phyloP scores from a whole-genome alignment of 371 early-diverging fungal species.

The Lichtheimia corymbifera region DNA sequence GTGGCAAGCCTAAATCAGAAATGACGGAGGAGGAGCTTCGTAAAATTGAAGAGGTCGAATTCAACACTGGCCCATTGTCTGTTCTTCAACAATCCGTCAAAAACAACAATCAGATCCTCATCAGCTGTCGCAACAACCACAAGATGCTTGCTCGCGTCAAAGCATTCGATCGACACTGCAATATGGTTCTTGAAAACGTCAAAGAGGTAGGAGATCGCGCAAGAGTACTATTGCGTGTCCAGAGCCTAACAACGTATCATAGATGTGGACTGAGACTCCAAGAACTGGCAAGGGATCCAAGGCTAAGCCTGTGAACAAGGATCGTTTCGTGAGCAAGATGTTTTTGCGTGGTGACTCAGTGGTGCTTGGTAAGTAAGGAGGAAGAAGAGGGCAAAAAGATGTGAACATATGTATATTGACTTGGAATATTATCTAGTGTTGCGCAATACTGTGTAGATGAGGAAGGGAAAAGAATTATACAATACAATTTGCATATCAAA shows the following conservation, averaged over 20 bases:
- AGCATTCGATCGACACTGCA: conserved; percentile 98
- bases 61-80: conserved; percentile 96
- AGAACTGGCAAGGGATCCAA: conserved; percentile 88
- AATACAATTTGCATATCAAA: background rate
- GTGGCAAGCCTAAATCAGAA: conserved; percentile 71
- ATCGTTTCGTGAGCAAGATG: conserved; percentile 97
- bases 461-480: background rate
- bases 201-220: conserved; percentile 76
- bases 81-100: conserved; percentile 94
- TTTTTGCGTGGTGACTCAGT: conserved; percentile 98
- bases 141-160: conserved; percentile 96
- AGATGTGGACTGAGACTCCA: conserved; percentile 98
- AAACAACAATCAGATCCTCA: conserved; percentile 94
- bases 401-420: background rate
- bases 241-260: conserved; percentile 4
- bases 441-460: conserved; percentile 27
- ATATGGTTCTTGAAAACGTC: conserved; percentile 98
- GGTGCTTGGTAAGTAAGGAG: conserved; percentile 63
- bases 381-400: background rate
- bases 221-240: background rate
- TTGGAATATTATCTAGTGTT: conserved; percentile 13
- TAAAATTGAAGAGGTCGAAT: conserved; percentile 92
- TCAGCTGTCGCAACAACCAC: conserved; percentile 95
- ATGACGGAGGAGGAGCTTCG: conserved; percentile 94
- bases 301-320: conserved; percentile 96